These are phyloP conservation scores for Diaporthe caulivora DNA, from an alignment of 2,329 filamentous ascomycete genomes.

Conservation along the genomic window DNA sequence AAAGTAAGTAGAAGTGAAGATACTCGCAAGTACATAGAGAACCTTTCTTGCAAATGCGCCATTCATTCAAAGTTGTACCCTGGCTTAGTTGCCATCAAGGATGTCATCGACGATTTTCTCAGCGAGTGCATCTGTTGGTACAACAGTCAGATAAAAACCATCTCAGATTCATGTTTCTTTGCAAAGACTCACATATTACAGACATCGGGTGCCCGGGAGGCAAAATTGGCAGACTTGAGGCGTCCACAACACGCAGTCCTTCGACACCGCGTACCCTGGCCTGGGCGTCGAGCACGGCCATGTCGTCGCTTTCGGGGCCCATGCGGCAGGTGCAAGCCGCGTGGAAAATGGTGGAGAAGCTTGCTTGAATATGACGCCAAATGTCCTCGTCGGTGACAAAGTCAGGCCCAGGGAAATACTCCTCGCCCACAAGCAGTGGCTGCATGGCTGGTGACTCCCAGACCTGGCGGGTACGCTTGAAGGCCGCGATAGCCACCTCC, in stretches of 20 bases:
- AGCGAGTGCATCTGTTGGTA: slow-evolving; percentile 9
- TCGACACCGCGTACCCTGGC: slow-evolving; percentile 28
- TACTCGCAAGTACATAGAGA: background rate
- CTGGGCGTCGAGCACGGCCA: slow-evolving; percentile 17
- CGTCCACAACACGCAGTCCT: slow-evolving; percentile 31
- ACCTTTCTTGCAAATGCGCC: background rate
- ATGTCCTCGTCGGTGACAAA: slow-evolving; percentile 53
- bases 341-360: slow-evolving; percentile 49
- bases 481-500: slow-evolving; percentile 41
- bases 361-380: slow-evolving; percentile 44
- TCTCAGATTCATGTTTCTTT: no score
- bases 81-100: background rate
- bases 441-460: slow-evolving; percentile 40
- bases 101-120: slow-evolving; percentile 28
- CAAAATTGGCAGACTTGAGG: slow-evolving; percentile 4
- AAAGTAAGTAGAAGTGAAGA: background rate
- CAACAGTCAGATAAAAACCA: background rate
- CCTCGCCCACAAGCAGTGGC: slow-evolving; percentile 36
- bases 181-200: background rate
- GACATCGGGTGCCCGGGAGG: slow-evolving; percentile 30
- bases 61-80: background rate
- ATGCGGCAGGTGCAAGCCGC: slow-evolving; percentile 52
- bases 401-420: slow-evolving; percentile 51
- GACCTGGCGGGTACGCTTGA: slow-evolving; percentile 42
- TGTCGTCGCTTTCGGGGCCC: slow-evolving; percentile 42